These are phyloP conservation scores for Typha latifolia DNA, from an alignment of 176 grass and related monocot species.

Conservation along the genomic window DNA sequence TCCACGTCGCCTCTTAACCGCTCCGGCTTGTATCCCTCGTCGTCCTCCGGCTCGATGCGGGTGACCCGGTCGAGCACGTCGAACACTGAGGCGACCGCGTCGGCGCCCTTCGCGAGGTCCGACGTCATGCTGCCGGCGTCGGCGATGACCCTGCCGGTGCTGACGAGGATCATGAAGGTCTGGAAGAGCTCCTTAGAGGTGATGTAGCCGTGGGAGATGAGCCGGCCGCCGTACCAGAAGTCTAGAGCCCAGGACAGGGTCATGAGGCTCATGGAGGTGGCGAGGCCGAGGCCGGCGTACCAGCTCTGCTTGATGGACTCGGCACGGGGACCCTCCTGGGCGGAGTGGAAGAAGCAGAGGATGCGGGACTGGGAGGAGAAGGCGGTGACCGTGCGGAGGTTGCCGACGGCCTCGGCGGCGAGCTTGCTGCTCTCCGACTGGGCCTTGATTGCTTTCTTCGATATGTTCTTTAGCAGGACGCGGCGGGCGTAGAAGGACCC, in stretches of 20 bases:
- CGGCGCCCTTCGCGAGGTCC: conserved; percentile 87
- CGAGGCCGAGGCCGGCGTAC: conserved; percentile 77
- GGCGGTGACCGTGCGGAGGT: conserved; percentile 84
- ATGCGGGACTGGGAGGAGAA: conserved; percentile 91
- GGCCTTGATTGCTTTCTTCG: conserved; percentile 61
- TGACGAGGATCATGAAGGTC: conserved; percentile 95
- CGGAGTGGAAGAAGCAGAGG: conserved; percentile 55
- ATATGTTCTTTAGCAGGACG: conserved; percentile 77
- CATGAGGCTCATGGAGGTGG: conserved; percentile 80
- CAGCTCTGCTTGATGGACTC: conserved; percentile 81
- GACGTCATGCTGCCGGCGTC: conserved; percentile 97
- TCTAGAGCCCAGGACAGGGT: conserved; percentile 84
- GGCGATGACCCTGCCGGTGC: conserved; percentile 92
- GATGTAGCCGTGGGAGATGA: conserved; percentile 53
- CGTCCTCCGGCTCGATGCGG: conserved; percentile 63
- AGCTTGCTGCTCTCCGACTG: conserved; percentile 85
- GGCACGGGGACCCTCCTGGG: conserved; percentile 60
- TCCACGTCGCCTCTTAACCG: conserved; percentile 66
- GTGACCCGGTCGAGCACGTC: conserved; percentile 70
- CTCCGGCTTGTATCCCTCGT: conserved; percentile 48
- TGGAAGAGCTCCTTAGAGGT: conserved; percentile 71
- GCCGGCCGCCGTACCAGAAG: conserved; percentile 90
- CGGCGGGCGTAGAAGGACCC: conserved; percentile 81
- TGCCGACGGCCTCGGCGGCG: conserved; percentile 84
- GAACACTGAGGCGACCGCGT: conserved; percentile 80